Evolutionary conservation across 345 rosid species (phyloP), one percentile per base, ranked within the genome.

Genomic region (Clausena lansium): DNA sequence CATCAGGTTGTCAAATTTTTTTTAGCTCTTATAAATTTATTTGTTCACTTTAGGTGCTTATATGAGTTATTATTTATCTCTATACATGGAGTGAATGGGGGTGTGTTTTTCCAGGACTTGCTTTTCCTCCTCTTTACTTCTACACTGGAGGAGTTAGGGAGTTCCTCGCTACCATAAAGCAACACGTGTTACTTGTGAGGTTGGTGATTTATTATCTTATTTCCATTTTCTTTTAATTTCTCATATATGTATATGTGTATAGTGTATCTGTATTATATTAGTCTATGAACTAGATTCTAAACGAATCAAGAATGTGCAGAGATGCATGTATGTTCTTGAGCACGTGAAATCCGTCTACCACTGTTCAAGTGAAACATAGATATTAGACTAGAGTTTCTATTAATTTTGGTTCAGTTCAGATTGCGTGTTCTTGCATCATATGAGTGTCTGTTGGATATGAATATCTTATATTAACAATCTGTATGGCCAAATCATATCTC

Each of bases 91-190:
- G 5, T 75, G 8, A 81, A 84, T 27, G 47, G 24, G 71, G 13
- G 24, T 78, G 36, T 79, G 84, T 68, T 84, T 75, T 77, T 52
- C 22, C 92, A 96, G 98, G 99, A 76, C 92, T 94, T 80, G 98
- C 98, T 75, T 88, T 70, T 81, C 97, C 99, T 69, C 93, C 98
- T 74, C 92, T 97, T 62, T 94, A 91, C 87, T 94, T 97, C 84
- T 97, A 94, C 85, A 97, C 81, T 72, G 98, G 99, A 79, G 98
- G 99, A 78, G 94, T 94, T 64, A 86, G 87, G 81, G 95, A 94
- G 87, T 93, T 94, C 83, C 89, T 97, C 55, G 93, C 98, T 73
- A 86, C 88, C 36, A 72, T 94, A 73, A 97, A 93, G 89, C 99
- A 92, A 59, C 92, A 92, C 81, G 86, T 89, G 79, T 82, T 91